Evolutionary conservation across 139 green algal genomes (phyloP).

Genomic region (Spirogloea muscicola): DNA sequence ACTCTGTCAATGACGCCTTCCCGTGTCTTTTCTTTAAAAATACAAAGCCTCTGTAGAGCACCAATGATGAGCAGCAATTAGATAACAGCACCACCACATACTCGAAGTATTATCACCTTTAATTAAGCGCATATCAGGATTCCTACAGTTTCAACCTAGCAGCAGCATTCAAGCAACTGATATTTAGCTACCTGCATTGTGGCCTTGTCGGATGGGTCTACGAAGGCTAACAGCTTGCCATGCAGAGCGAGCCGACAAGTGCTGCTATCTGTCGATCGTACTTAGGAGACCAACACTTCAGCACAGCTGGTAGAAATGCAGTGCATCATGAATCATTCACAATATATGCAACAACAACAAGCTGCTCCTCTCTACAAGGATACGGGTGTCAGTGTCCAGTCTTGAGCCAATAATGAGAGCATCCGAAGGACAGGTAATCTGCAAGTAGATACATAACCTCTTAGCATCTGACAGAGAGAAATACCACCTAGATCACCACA

Average conservation of each 20-base stretch:
- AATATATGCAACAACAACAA: neutral
- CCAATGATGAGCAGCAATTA: neutral
- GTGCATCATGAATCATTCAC: neutral
- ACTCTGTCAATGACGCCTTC: slow-evolving; percentile 65
- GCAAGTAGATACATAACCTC: slow-evolving; percentile 70
- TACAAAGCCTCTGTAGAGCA: slow-evolving; percentile 51
- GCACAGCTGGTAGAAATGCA: too few relatives aligned
- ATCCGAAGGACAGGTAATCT: slow-evolving; percentile 69
- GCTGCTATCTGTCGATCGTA: slow-evolving; percentile 56
- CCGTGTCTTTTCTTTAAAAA: slow-evolving; percentile 80
- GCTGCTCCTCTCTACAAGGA: too few relatives aligned
- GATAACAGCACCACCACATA: too few relatives aligned
- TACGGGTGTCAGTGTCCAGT: slow-evolving; percentile 65
- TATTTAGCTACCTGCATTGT: neutral
- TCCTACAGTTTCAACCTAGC: neutral
- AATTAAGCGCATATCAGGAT: neutral
- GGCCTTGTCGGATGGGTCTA: slow-evolving; percentile 23
- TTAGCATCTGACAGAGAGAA: too few relatives aligned
- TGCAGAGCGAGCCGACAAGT: slow-evolving; percentile 86
- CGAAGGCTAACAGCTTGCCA: slow-evolving; percentile 51
- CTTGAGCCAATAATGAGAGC: slow-evolving; percentile 79
- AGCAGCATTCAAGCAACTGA: neutral
- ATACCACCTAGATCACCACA: too few relatives aligned
- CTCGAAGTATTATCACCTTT: too few relatives aligned
- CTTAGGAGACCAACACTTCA: too few relatives aligned